Evolutionary conservation across 805 yeast genomes (phyloP), one percentile per base, ranked within the genome.

Genomic region (Candida ipomoeae): DNA sequence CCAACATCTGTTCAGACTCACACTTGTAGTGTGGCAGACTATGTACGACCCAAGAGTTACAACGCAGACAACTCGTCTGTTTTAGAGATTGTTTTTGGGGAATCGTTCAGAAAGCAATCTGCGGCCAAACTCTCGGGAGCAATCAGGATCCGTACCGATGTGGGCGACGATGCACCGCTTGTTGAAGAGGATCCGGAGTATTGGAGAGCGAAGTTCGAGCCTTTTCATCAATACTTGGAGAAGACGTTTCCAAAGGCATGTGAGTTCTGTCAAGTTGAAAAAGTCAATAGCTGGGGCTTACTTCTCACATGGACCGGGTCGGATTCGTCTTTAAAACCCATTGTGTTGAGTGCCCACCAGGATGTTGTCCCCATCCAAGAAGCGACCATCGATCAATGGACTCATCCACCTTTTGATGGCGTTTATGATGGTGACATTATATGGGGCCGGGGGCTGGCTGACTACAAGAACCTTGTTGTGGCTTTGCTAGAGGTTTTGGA

Each of bases 381-480:
- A 5, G 54, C 50, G 6, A 53, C 56, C 3, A 35, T 46, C 26
- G 48, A 40, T 23, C 50, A 53, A 14, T 55, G 56, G 56, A 41
- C 39, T 7, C 37, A 50, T 26, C 55, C 58, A 18, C 58, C 58
- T 3, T 55, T 50, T 42, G 50, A 46, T 2, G 56, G 56, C 10
- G 48, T 41, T 38, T 50, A 36, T 33, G 55, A 53, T 31, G 58
- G 51, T 15, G 69, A 73, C 18, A 17, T 35, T 35, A 35, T 35
- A 17, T 35, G 38, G 38, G 38, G 38, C 21, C 38, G 38, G 4
- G 38, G 38, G 18, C 36, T 34, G 36, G 36, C 36, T 3, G 96
- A 89, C 64, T 84, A 89, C 63, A 89, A 89, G 66, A 83, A 83
- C 62, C 67, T 83, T 31, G 69, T 89, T 44, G 71, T 84, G 53